Percentiles rank a stretch among this genome's conserved stretches.
These are phyloP conservation scores for Teunomyces panamensis DNA, from an alignment of 805 yeast genomes.

Conservation along the genomic window DNA sequence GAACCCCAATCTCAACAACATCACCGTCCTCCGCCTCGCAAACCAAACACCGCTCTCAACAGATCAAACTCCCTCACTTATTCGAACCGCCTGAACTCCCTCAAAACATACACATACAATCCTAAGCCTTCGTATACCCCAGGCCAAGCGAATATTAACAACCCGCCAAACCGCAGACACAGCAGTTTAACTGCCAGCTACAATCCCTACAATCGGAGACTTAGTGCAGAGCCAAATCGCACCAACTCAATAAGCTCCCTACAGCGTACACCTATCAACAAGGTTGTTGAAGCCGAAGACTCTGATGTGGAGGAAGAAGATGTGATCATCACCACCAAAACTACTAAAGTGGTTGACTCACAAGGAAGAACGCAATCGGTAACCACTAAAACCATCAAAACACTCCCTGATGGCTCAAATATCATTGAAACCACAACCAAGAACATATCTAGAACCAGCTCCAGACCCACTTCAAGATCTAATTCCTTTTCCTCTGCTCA, in stretches of 20 bases:
- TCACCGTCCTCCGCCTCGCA: conserved; percentile 1
- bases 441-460: conserved; percentile 33
- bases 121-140: conserved; percentile 39
- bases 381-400: conserved; percentile 37
- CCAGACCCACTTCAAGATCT: conserved; percentile 27
- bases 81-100: conserved; percentile 27
- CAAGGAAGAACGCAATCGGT: conserved; percentile 38
- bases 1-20: conserved; percentile 4
- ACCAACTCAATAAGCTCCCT: conserved; percentile 4
- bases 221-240: background rate
- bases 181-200: conserved; percentile 1
- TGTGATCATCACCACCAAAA: conserved; percentile 36
- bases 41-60: background rate
- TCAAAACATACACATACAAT: conserved; percentile 34
- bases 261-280: conserved; percentile 1
- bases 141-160: conserved; percentile 14
- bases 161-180: conserved; percentile 2
- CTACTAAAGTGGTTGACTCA: conserved; percentile 40
- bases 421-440: conserved; percentile 42
- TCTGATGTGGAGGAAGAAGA: conserved; percentile 19
- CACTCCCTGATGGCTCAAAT: conserved; percentile 42
- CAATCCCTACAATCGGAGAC: background rate
- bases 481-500: conserved; percentile 11
- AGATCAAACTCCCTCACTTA: conserved; percentile 22
- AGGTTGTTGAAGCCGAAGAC: conserved; percentile 10